Evolutionary conservation across 2,329 filamentous ascomycete species (phyloP).

Genomic region (Xylariales sp.): DNA sequence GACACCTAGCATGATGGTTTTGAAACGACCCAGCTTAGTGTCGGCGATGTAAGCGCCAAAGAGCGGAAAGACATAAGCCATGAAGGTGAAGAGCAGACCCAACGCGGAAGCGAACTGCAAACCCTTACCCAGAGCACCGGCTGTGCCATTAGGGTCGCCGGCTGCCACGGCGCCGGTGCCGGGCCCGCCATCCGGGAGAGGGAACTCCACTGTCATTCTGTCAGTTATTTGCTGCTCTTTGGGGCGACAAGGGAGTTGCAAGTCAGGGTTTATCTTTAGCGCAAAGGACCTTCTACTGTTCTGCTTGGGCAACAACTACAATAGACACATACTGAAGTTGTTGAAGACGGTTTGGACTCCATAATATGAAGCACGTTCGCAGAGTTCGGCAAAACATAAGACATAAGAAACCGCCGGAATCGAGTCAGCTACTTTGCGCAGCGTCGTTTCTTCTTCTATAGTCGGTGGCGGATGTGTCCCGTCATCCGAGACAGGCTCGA

Average conservation of each 20-base stretch:
- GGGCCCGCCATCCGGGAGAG: slow-evolving; percentile 48
- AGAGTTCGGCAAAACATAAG: slow-evolving; percentile 56
- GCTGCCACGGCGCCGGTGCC: slow-evolving; percentile 38
- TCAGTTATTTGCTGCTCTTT: slow-evolving; percentile 8
- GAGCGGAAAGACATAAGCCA: slow-evolving; percentile 54
- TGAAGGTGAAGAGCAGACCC: slow-evolving; percentile 49
- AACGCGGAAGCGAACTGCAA: slow-evolving; percentile 45
- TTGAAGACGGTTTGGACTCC: slow-evolving; percentile 25
- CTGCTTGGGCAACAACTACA: too few relatives aligned
- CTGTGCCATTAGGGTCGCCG: slow-evolving; percentile 37
- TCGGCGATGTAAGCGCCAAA: slow-evolving; percentile 59
- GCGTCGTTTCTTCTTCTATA: slow-evolving; percentile 37
- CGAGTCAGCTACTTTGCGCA: slow-evolving; percentile 38
- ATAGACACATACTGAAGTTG: slow-evolving; percentile 20
- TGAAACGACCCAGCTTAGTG: slow-evolving; percentile 64
- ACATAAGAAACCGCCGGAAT: slow-evolving; percentile 49
- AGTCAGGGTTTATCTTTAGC: not conserved
- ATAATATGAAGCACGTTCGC: slow-evolving; percentile 58
- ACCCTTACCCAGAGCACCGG: slow-evolving; percentile 55
- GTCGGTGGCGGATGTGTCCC: slow-evolving; percentile 33
- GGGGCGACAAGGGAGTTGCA: not conserved
- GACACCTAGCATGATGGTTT: slow-evolving; percentile 68
- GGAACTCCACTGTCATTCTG: slow-evolving; percentile 58
- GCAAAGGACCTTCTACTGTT: not conserved
- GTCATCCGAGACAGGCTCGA: not conserved